These are phyloP conservation scores for Pleurotus djamor DNA, from an alignment of 768 basidiomycete genomes.

Conservation along the genomic window DNA sequence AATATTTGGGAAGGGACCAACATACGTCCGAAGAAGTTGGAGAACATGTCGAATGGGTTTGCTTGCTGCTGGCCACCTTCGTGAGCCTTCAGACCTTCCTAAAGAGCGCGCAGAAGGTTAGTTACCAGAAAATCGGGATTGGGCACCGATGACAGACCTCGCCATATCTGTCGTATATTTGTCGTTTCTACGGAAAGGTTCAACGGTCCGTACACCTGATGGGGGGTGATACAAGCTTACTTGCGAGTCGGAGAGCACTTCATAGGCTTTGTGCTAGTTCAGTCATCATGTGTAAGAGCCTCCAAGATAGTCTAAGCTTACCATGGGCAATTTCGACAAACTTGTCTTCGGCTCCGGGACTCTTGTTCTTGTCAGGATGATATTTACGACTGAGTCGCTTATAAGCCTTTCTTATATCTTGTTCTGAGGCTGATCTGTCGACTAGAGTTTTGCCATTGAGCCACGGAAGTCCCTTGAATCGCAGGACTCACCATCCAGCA, in stretches of 20 bases:
- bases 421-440: conserved; percentile 76
- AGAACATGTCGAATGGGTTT: conserved; percentile 95
- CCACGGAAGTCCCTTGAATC: conserved; percentile 13
- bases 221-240: conserved; percentile 39
- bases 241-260: conserved; percentile 85
- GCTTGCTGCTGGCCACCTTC: conserved; percentile 81
- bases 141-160: conserved; percentile 48
- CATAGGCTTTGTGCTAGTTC: conserved; percentile 62
- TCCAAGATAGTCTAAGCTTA: conserved; percentile 27
- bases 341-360: conserved; percentile 73
- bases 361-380: conserved; percentile 96
- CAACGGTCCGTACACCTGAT: not conserved
- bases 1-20: not conserved
- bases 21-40: conserved; percentile 84
- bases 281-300: conserved; percentile 8
- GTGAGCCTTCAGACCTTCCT: conserved; percentile 91
- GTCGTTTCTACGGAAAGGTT: conserved; percentile 65
- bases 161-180: conserved; percentile 93
- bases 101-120: not conserved
- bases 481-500: conserved; percentile 59
- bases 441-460: conserved; percentile 33
- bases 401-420: conserved; percentile 90
- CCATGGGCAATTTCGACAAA: conserved; percentile 93
- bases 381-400: conserved; percentile 85
- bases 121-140: not conserved